A percentile compares a stretch with the other conserved stretches of the same genome.
Conservation (phyloP, 441 rosid species). For the Corymbia calophylla region DNA sequence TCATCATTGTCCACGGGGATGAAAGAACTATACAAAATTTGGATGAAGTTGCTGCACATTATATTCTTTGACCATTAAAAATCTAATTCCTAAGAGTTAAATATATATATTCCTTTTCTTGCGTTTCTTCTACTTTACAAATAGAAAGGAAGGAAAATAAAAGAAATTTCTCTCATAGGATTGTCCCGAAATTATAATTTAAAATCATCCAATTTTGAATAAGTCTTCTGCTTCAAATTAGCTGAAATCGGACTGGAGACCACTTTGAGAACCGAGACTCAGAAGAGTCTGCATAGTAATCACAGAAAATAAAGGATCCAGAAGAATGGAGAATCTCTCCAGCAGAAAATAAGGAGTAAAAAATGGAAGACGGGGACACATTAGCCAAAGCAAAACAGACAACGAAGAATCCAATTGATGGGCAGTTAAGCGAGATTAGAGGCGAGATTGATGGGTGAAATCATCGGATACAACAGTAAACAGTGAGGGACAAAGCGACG, state of each 20-base stretch:
- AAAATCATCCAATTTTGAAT: neutral
- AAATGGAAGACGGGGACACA: neutral
- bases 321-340: neutral
- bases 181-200: neutral
- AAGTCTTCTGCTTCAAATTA: neutral
- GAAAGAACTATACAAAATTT: neutral
- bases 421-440: neutral
- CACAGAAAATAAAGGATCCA: neutral
- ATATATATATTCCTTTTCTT: neutral
- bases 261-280: neutral
- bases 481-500: neutral
- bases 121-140: neutral
- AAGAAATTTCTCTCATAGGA: neutral
- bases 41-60: neutral
- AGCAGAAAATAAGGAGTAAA: neutral
- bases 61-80: neutral
- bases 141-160: neutral
- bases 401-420: neutral
- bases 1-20: neutral
- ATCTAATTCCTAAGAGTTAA: neutral
- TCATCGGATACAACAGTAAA: neutral
- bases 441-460: conserved; percentile 15
- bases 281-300: neutral
- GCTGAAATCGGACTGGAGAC: neutral
- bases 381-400: neutral